A percentile compares a stretch with the other conserved stretches of the same genome.
Conservation (phyloP, 345 rosid species). For the Melaleuca quinquenervia region DNA sequence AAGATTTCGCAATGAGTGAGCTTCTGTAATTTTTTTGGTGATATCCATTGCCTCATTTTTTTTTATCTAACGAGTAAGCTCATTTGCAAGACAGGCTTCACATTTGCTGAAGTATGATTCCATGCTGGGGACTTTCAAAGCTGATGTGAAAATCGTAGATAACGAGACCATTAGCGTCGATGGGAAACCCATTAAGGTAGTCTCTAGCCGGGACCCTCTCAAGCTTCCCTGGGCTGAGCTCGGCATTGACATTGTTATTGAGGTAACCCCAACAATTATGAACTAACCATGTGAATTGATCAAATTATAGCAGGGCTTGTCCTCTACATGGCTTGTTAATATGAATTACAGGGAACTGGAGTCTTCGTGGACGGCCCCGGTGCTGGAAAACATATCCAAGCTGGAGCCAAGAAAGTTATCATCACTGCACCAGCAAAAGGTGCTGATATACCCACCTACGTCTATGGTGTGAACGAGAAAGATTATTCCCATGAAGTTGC, state of each 20-base stretch:
- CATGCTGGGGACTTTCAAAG: slow-evolving; percentile 90
- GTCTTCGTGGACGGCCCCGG: slow-evolving; percentile 99
- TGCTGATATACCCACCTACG: slow-evolving; percentile 94
- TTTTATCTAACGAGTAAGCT: background rate
- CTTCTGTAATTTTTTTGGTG: background rate
- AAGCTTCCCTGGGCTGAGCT: slow-evolving; percentile 98
- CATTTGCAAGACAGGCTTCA: slow-evolving; percentile 53
- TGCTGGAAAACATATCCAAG: slow-evolving; percentile 97
- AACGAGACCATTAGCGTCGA: slow-evolving; percentile 77
- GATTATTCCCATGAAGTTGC: slow-evolving; percentile 70
- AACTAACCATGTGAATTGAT: background rate
- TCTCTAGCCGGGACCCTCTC: slow-evolving; percentile 88
- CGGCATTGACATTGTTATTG: slow-evolving; percentile 96
- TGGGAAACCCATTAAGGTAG: slow-evolving; percentile 82
- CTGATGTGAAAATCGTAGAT: slow-evolving; percentile 80
- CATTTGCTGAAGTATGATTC: slow-evolving; percentile 97
- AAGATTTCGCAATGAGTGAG: background rate
- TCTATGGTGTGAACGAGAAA: slow-evolving; percentile 82
- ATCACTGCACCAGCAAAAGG: slow-evolving; percentile 99
- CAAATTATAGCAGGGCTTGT: background rate
- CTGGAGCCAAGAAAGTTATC: slow-evolving; percentile 94
- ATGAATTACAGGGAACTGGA: slow-evolving; percentile 70
- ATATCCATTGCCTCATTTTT: background rate
- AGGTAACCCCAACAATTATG: slow-evolving; percentile 24
- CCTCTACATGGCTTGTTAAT: background rate